Evolutionary conservation across 2,329 filamentous ascomycete genomes (phyloP).

Genomic region (Pseudogymnoascus sp.): DNA sequence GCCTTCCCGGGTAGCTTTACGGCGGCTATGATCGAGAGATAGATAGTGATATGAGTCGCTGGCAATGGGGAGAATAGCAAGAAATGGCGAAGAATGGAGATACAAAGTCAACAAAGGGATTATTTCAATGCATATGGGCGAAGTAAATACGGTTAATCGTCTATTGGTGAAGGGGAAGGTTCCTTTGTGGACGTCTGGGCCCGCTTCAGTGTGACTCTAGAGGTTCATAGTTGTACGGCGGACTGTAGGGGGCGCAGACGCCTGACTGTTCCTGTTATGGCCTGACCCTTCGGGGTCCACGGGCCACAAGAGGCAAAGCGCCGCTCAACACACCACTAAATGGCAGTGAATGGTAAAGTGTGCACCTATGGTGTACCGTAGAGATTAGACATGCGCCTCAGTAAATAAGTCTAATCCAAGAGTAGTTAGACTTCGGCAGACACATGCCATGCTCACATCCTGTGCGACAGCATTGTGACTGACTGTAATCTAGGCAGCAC

Average conservation of each 20-base stretch:
- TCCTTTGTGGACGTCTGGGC: background rate
- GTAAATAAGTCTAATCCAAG: background rate
- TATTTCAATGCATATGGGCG: background rate
- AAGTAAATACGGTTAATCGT: background rate
- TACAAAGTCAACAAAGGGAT: background rate
- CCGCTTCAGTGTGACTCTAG: background rate
- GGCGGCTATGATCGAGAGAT: background rate
- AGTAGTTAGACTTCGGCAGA: background rate
- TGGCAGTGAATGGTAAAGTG: background rate
- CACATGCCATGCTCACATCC: background rate
- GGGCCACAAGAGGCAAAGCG: background rate
- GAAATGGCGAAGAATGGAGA: background rate
- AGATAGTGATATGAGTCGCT: background rate
- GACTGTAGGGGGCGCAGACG: background rate
- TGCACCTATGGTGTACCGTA: background rate
- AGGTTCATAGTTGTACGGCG: constrained; percentile 1
- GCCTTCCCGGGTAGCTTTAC: background rate
- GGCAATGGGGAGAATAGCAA: background rate
- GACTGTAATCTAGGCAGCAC: background rate
- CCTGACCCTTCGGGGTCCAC: constrained; percentile 1
- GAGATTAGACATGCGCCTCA: background rate
- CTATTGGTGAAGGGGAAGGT: background rate
- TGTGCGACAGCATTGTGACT: background rate
- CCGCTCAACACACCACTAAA: background rate
- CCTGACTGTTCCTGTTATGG: constrained; percentile 1